These are phyloP conservation scores for Usnea hakonensis DNA, from an alignment of 495 filamentous ascomycete species.

Conservation along the genomic window DNA sequence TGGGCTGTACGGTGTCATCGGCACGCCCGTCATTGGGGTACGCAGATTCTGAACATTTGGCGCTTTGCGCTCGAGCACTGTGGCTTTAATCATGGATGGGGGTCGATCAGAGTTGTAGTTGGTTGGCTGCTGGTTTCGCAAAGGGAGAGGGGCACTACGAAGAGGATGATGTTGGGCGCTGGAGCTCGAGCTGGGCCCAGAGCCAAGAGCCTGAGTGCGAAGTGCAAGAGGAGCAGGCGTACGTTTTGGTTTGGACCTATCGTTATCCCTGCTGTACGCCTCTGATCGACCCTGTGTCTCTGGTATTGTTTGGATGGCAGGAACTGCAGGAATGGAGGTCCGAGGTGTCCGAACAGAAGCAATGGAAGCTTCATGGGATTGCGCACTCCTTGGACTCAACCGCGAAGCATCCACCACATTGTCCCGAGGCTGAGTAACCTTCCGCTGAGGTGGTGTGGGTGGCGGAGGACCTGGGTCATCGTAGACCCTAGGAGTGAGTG, in stretches of 20 bases:
- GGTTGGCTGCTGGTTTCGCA: constrained; percentile 28
- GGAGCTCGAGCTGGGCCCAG: constrained; percentile 10
- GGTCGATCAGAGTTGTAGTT: constrained; percentile 42
- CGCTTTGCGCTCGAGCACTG: constrained; percentile 60
- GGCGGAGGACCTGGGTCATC: constrained; percentile 49
- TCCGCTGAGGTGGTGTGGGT: constrained; percentile 24
- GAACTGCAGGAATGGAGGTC: constrained; percentile 19
- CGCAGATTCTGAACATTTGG: constrained; percentile 34
- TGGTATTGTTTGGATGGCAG: constrained; percentile 20
- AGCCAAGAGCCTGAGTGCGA: constrained; percentile 18
- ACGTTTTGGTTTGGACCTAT: constrained; percentile 17
- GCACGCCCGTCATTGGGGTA: constrained; percentile 64
- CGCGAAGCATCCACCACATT: constrained; percentile 19
- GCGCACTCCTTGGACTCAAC: constrained; percentile 19
- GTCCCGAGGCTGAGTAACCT: constrained; percentile 6
- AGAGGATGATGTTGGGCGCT: constrained; percentile 19
- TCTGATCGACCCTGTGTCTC: constrained; percentile 10
- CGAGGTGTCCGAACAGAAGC: constrained; percentile 19
- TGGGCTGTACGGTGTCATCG: constrained; percentile 72
- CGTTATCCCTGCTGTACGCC: constrained; percentile 4
- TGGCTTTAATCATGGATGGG: constrained; percentile 61
- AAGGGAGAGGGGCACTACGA: constrained; percentile 31
- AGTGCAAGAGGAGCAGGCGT: constrained; percentile 22
- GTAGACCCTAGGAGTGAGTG: constrained; percentile 51
- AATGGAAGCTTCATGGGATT: constrained; percentile 20